phyloP scores from a whole-genome alignment of 306 rosid genomes.

The Urtica urens region DNA sequence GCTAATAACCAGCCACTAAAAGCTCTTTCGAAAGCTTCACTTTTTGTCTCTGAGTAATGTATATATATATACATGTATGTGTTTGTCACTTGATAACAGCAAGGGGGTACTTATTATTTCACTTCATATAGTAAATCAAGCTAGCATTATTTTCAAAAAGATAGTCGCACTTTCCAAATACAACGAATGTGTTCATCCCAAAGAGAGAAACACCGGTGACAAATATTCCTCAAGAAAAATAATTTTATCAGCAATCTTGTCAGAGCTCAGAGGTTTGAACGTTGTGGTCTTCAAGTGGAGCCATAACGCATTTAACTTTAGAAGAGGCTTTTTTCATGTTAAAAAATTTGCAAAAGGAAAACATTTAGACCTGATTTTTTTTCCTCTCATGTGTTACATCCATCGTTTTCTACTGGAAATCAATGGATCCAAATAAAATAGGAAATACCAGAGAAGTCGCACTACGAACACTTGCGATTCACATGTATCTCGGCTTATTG shows the following conservation, averaged over 20 bases:
- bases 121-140: no score
- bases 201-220: not conserved
- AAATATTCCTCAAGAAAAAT: not conserved
- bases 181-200: not conserved
- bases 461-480: slow-evolving; percentile 15
- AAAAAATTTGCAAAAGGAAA: not conserved
- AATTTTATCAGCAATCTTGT: slow-evolving; percentile 3
- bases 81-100: no score
- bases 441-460: slow-evolving; percentile 7
- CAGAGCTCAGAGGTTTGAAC: not conserved
- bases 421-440: not conserved
- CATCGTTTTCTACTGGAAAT: slow-evolving; percentile 3
- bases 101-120: no score
- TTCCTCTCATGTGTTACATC: not conserved
- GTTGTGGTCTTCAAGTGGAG: not conserved
- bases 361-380: not conserved
- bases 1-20: slow-evolving; percentile 38
- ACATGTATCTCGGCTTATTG: slow-evolving; percentile 19
- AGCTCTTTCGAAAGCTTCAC: not conserved
- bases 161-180: not conserved
- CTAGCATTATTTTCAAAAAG: no score
- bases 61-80: no score
- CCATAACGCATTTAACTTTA: not conserved
- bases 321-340: not conserved
- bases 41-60: not conserved